These are phyloP conservation scores for Ehretia macrophylla DNA, from an alignment of 257 asterid genomes.

Conservation along the genomic window DNA sequence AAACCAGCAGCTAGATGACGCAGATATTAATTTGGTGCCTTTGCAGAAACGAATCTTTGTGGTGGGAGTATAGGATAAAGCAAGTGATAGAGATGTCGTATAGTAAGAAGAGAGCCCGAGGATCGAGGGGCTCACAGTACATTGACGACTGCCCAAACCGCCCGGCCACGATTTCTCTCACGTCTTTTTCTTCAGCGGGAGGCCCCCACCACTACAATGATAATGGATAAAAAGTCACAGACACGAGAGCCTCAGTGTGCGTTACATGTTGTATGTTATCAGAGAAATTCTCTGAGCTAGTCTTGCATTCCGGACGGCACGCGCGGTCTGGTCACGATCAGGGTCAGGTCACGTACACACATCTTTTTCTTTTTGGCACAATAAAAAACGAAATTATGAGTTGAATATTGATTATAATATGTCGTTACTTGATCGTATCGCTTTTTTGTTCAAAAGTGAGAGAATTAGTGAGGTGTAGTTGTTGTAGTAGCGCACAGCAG, in stretches of 20 bases:
- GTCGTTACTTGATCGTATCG: too few relatives aligned
- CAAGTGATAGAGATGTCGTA: slow-evolving; percentile 24
- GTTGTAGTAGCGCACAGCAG: background rate
- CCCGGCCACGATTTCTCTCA: slow-evolving; percentile 29
- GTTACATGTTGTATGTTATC: slow-evolving; percentile 12
- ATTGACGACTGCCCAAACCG: slow-evolving; percentile 23
- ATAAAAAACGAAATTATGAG: too few relatives aligned
- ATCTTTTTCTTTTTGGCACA: too few relatives aligned
- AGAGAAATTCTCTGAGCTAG: slow-evolving; percentile 14
- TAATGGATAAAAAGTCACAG: slow-evolving; percentile 29
- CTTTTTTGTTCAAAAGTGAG: slow-evolving; percentile 4
- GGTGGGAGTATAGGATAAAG: background rate
- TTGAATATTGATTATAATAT: too few relatives aligned
- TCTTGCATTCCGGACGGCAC: slow-evolving; percentile 77
- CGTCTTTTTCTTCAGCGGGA: slow-evolving; percentile 37
- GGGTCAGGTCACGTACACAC: slow-evolving; percentile 40
- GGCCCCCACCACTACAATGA: slow-evolving; percentile 16
- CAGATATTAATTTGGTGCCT: too few relatives aligned
- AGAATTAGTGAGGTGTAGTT: background rate
- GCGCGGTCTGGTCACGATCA: too few relatives aligned
- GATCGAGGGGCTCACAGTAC: slow-evolving; percentile 22
- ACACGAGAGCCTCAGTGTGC: background rate
- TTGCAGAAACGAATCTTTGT: too few relatives aligned
- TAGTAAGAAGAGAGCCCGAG: slow-evolving; percentile 23
- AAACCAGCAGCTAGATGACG: too few relatives aligned